Percentiles rank a stretch among this genome's conserved stretches.
Evolutionary conservation across 371 early-diverging fungal species (phyloP).

Genomic region (Haplosporangium sp.): DNA sequence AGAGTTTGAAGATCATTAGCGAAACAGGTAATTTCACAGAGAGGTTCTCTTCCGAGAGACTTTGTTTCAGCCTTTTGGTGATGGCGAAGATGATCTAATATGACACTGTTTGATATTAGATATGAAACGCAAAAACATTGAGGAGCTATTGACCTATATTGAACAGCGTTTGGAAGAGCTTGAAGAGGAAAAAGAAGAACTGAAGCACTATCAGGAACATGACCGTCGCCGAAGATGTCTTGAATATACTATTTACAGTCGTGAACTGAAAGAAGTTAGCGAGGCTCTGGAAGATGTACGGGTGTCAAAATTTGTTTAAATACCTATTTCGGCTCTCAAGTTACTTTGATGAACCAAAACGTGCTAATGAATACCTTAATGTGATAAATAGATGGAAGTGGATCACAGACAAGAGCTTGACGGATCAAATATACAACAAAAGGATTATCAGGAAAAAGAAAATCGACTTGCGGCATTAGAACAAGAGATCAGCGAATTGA

Average conservation of each 20-base stretch:
- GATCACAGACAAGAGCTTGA: constrained; percentile 62
- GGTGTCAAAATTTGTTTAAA: neutral
- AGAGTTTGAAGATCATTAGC: constrained; percentile 92
- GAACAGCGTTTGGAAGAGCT: constrained; percentile 91
- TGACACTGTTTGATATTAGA: constrained; percentile 59
- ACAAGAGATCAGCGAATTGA: constrained; percentile 57
- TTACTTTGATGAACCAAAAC: neutral
- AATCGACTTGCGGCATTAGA: constrained; percentile 51
- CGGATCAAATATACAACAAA: constrained; percentile 52
- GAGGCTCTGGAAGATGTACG: constrained; percentile 77
- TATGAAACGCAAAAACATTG: constrained; percentile 89
- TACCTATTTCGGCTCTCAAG: neutral
- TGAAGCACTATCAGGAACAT: constrained; percentile 85
- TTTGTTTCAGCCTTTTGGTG: neutral
- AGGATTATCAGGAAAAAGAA: constrained; percentile 27
- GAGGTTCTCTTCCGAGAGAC: neutral
- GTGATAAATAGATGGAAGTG: constrained; percentile 60
- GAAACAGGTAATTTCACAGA: constrained; percentile 78
- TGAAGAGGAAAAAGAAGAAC: constrained; percentile 94
- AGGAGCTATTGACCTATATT: constrained; percentile 88
- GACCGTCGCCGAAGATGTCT: constrained; percentile 90
- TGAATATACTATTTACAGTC: constrained; percentile 92
- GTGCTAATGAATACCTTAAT: neutral
- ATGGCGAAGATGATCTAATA: neutral
- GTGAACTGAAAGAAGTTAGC: constrained; percentile 87